phyloP scores from a whole-genome alignment of 1,284 basidiomycete genomes.

The Trichosporon faecale region DNA sequence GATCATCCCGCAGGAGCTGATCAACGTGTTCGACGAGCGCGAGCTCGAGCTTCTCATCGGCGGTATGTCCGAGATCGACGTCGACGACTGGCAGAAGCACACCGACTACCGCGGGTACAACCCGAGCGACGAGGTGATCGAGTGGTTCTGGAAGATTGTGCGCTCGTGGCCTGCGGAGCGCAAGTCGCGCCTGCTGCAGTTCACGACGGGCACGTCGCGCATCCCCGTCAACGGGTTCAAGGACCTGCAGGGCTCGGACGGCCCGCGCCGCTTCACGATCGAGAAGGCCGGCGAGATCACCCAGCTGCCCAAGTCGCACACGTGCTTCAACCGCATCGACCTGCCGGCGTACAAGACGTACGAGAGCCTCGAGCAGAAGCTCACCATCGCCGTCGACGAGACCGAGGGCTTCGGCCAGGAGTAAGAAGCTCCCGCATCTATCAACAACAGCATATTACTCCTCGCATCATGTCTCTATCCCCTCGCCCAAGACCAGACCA shows the following conservation, averaged over 20 bases:
- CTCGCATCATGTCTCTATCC: not conserved
- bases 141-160: slow-evolving; percentile 99
- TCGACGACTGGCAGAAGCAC: slow-evolving; percentile 63
- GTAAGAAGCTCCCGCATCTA: slow-evolving; percentile 24
- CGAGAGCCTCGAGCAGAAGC: slow-evolving; percentile 81
- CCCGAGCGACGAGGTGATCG: slow-evolving; percentile 79
- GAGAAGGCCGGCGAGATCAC: slow-evolving; percentile 92
- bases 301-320: slow-evolving; percentile 78
- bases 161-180: slow-evolving; percentile 93
- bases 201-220: slow-evolving; percentile 94
- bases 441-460: not conserved
- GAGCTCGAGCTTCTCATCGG: slow-evolving; percentile 95
- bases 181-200: slow-evolving; percentile 89
- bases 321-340: slow-evolving; percentile 86
- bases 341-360: slow-evolving; percentile 88
- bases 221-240: slow-evolving; percentile 99
- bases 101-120: slow-evolving; percentile 61
- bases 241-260: slow-evolving; percentile 95
- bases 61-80: slow-evolving; percentile 97
- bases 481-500: not conserved
- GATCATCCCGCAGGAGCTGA: slow-evolving; percentile 87
- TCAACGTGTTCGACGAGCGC: slow-evolving; percentile 97
- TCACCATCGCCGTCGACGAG: slow-evolving; percentile 80
- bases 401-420: slow-evolving; percentile 56
- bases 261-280: slow-evolving; percentile 89